phyloP scores from a whole-genome alignment of 495 filamentous ascomycete species.

The Hypoxylon subgilvum region DNA sequence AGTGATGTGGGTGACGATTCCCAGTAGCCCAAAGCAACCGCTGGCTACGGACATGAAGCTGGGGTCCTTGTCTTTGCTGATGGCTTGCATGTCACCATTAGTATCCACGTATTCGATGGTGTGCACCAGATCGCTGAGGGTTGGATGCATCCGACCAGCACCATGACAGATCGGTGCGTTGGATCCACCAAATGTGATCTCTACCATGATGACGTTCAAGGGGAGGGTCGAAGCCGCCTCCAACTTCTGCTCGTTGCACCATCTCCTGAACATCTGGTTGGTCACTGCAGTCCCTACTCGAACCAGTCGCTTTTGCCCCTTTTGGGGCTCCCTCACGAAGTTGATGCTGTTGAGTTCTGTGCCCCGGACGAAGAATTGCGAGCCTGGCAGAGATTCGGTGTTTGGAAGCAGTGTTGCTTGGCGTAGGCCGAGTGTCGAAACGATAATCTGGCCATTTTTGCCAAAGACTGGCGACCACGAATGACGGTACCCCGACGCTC shows the following conservation, averaged over 20 bases:
- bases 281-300: slow-evolving; percentile 55
- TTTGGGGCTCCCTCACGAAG: slow-evolving; percentile 29
- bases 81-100: slow-evolving; percentile 52
- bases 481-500: slow-evolving; percentile 57
- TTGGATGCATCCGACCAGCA: slow-evolving; percentile 51
- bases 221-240: slow-evolving; percentile 49
- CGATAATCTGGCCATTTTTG: slow-evolving; percentile 55
- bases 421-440: slow-evolving; percentile 55
- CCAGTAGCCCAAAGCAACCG: slow-evolving; percentile 60
- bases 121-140: slow-evolving; percentile 56
- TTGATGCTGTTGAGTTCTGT: slow-evolving; percentile 51
- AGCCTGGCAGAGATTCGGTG: slow-evolving; percentile 41
- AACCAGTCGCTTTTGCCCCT: slow-evolving; percentile 41
- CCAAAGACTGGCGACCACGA: slow-evolving; percentile 54
- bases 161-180: slow-evolving; percentile 62
- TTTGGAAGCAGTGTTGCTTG: slow-evolving; percentile 50
- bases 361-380: slow-evolving; percentile 28
- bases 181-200: slow-evolving; percentile 60
- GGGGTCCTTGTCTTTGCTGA: slow-evolving; percentile 47
- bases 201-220: slow-evolving; percentile 59
- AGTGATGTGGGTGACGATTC: slow-evolving; percentile 61
- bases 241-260: slow-evolving; percentile 49
- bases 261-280: slow-evolving; percentile 58
- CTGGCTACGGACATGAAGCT: slow-evolving; percentile 51
- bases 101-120: slow-evolving; percentile 59